Conservation (phyloP, 768 basidiomycete species). For the Russula abietina region DNA sequence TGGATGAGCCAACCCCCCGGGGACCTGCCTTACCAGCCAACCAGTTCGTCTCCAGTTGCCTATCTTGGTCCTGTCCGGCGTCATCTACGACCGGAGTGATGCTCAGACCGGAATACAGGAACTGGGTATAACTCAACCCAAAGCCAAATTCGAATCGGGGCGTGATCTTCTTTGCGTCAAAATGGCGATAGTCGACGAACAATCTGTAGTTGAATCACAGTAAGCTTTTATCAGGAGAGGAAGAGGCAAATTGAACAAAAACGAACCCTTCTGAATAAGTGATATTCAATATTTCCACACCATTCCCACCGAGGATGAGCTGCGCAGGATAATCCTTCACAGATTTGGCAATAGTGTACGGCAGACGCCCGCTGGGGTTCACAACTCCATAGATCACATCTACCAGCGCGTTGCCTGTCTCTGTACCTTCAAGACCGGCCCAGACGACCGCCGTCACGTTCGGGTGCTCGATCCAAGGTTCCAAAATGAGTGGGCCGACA, state of each 20-base stretch:
- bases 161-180: constrained; percentile 53
- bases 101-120: constrained; percentile 58
- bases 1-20: constrained; percentile 50
- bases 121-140: constrained; percentile 81
- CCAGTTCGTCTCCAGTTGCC: constrained; percentile 37
- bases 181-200: constrained; percentile 35
- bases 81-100: constrained; percentile 40
- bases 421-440: constrained; percentile 60
- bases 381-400: constrained; percentile 75
- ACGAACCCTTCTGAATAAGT: constrained; percentile 51
- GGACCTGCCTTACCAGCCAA: constrained; percentile 51
- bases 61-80: constrained; percentile 37
- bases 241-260: not conserved
- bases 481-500: constrained; percentile 63
- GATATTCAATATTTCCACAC: constrained; percentile 39
- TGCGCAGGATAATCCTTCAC: constrained; percentile 46
- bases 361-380: constrained; percentile 68
- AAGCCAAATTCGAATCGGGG: constrained; percentile 89
- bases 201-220: constrained; percentile 19
- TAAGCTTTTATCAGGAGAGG: not conserved
- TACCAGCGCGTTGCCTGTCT: constrained; percentile 55
- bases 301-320: constrained; percentile 28
- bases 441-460: constrained; percentile 60
- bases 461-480: constrained; percentile 69
- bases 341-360: constrained; percentile 66